Evolutionary conservation across 495 filamentous ascomycete species (phyloP).

Genomic region (Penicillium herquei): DNA sequence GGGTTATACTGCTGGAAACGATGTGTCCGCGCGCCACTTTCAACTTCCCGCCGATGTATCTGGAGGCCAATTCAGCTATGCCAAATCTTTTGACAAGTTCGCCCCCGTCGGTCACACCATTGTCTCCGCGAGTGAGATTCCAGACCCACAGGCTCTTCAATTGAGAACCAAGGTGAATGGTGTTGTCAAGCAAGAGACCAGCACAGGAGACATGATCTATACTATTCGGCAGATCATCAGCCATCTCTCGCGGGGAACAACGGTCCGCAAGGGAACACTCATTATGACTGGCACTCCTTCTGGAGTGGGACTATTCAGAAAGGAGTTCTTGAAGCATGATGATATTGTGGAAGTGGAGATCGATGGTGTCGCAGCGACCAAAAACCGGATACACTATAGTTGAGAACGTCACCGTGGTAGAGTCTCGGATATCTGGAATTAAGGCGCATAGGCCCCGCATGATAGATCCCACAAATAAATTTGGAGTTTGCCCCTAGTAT

Average conservation of each 20-base stretch:
- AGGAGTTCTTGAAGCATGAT: slow-evolving; percentile 46
- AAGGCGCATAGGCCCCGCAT: not conserved
- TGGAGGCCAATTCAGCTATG: slow-evolving; percentile 68
- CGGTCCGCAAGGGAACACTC: slow-evolving; percentile 64
- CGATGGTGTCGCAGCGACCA: slow-evolving; percentile 30
- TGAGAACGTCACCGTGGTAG: not conserved
- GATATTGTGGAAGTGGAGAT: slow-evolving; percentile 54
- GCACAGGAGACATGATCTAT: slow-evolving; percentile 72
- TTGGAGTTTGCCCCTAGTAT: no score
- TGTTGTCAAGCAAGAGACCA: slow-evolving; percentile 57
- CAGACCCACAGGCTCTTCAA: slow-evolving; percentile 53
- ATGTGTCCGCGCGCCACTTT: slow-evolving; percentile 70
- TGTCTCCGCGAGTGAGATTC: slow-evolving; percentile 52
- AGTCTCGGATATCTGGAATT: not conserved
- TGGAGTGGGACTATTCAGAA: slow-evolving; percentile 37
- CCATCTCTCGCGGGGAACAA: slow-evolving; percentile 67
- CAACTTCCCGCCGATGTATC: slow-evolving; percentile 58
- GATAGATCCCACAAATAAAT: not conserved
- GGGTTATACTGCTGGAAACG: slow-evolving; percentile 71
- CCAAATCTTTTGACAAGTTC: slow-evolving; percentile 77
- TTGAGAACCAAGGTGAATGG: slow-evolving; percentile 65
- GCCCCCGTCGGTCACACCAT: slow-evolving; percentile 74
- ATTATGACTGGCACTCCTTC: slow-evolving; percentile 71
- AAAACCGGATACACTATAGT: slow-evolving; percentile 23
- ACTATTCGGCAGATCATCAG: slow-evolving; percentile 61